phyloP scores from a whole-genome alignment of 495 filamentous ascomycete genomes.

The Collariella sp. region DNA sequence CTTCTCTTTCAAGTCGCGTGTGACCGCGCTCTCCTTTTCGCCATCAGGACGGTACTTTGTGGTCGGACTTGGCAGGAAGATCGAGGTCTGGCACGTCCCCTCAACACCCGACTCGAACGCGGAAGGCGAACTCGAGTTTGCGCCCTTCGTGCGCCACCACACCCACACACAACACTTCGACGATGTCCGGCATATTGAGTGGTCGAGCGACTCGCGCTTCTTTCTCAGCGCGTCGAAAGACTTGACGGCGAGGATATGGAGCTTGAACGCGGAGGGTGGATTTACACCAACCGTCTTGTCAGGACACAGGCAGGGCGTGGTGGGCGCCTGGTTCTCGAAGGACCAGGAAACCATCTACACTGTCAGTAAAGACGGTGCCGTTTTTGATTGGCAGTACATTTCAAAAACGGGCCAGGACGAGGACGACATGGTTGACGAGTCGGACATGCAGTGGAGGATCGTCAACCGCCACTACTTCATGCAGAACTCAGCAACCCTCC shows the following conservation, averaged over 20 bases:
- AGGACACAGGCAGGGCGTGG: slow-evolving; percentile 78
- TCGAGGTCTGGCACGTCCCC: slow-evolving; percentile 94
- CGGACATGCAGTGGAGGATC: slow-evolving; percentile 69
- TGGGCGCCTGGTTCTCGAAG: slow-evolving; percentile 85
- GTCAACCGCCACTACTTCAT: slow-evolving; percentile 81
- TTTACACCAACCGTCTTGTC: slow-evolving; percentile 84
- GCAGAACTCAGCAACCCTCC: slow-evolving; percentile 80
- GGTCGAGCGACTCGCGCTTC: slow-evolving; percentile 93
- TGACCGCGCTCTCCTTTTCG: slow-evolving; percentile 83
- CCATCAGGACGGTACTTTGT: slow-evolving; percentile 86
- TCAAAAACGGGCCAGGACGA: slow-evolving; percentile 48
- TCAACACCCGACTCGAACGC: slow-evolving; percentile 67
- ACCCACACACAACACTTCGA: slow-evolving; percentile 85
- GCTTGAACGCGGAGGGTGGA: slow-evolving; percentile 72
- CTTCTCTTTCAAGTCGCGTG: slow-evolving; percentile 80
- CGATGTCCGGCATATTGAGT: slow-evolving; percentile 72
- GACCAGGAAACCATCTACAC: slow-evolving; percentile 68
- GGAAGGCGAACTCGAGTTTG: slow-evolving; percentile 84
- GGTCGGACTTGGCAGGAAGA: slow-evolving; percentile 70
- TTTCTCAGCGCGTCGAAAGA: slow-evolving; percentile 87
- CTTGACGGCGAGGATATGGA: slow-evolving; percentile 90
- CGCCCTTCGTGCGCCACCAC: slow-evolving; percentile 83
- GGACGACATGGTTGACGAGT: slow-evolving; percentile 51
- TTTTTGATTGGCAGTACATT: slow-evolving; percentile 60
- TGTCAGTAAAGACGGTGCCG: slow-evolving; percentile 49